phyloP scores from a whole-genome alignment of 495 filamentous ascomycete genomes.

The Penicillium longicatenatum region DNA sequence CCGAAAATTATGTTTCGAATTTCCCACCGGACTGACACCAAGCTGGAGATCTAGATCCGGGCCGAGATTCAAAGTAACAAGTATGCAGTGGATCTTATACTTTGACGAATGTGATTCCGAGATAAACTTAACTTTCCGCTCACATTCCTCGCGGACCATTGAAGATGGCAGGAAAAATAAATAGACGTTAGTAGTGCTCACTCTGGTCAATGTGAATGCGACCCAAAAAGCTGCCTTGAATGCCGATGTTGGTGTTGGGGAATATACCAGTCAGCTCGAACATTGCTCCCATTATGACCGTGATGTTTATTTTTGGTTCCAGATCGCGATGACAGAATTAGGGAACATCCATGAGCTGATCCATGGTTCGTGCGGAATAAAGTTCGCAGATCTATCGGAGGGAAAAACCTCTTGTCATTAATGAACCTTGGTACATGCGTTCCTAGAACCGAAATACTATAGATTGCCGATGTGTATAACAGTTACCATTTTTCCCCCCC shows the following conservation, averaged over 20 bases:
- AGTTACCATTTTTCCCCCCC: no score
- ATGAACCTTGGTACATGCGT: background rate
- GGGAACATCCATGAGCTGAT: slow-evolving; percentile 2
- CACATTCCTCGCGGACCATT: background rate
- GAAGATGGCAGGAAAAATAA: background rate
- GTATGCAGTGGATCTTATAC: background rate
- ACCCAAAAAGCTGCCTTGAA: background rate
- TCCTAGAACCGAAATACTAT: no score
- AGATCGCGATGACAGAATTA: background rate
- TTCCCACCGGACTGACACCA: background rate
- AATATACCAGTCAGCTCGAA: background rate
- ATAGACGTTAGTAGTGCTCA: background rate
- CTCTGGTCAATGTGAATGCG: background rate
- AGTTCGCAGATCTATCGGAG: slow-evolving; percentile 3
- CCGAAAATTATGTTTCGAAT: no score
- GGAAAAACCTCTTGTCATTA: background rate
- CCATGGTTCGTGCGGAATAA: background rate
- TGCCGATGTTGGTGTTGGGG: background rate
- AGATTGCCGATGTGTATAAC: no score
- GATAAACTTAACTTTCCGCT: background rate
- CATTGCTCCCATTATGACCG: background rate
- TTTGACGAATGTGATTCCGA: background rate
- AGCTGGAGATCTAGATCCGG: background rate
- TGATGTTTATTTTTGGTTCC: background rate
- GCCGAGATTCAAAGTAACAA: background rate